Evolutionary conservation across 169 alveolate species (phyloP).

Genomic region (Plasmodium vivax): DNA sequence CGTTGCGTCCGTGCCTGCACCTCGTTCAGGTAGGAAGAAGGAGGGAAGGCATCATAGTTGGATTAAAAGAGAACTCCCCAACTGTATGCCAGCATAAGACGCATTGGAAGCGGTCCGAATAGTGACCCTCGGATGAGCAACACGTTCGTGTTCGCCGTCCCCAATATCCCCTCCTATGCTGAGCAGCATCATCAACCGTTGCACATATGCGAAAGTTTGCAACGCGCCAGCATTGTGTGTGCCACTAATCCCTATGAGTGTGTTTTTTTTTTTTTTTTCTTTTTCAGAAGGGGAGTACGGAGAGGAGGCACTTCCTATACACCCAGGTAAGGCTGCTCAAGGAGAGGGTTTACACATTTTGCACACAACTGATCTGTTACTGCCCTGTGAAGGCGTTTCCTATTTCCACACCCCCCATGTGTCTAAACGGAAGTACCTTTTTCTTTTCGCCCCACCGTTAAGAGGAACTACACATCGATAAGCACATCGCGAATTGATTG

Average conservation of each 20-base stretch:
- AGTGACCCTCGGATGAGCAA: neutral
- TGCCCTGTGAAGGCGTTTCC: too few species aligned
- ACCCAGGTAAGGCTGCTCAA: neutral
- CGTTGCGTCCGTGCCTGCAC: neutral
- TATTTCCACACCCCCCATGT: too few species aligned
- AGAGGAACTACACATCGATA: too few species aligned
- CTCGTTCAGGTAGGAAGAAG: neutral
- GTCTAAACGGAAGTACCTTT: too few species aligned
- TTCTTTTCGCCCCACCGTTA: too few species aligned
- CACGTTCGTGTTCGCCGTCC: neutral
- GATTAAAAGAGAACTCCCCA: neutral
- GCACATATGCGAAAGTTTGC: neutral
- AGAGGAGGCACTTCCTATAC: neutral
- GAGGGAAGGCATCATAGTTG: neutral
- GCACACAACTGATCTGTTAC: neutral
- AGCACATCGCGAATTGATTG: too few species aligned
- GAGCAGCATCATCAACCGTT: neutral
- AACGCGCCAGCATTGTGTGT: neutral
- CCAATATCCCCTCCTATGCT: neutral
- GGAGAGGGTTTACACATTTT: neutral
- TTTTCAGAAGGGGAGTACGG: neutral
- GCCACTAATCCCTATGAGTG: neutral
- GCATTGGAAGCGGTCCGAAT: neutral
- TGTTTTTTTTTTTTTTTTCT: neutral
- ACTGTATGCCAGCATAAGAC: neutral